Base-by-base conservation (phyloP, 176 grass and related monocot species). In the Ampelocalamus luodianensis region DNA sequence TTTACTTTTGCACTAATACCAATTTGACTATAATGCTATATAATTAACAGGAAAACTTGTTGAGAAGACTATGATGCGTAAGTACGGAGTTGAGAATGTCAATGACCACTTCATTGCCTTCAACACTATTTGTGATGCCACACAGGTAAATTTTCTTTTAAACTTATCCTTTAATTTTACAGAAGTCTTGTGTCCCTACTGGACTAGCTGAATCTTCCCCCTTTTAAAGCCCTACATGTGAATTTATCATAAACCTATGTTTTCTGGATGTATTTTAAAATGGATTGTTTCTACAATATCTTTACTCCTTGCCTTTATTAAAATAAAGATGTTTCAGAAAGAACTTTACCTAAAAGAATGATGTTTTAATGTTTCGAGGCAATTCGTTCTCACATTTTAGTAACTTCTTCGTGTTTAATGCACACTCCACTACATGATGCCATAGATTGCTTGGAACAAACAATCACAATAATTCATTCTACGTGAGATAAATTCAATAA, bases 101-200 rank as follows among this genome's bases (percentile, higher is more conserved):
- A 99, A 91, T 48, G 83, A 96, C 13, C 93, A 99, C 66, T 99
- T 99, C 46, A 72, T 94, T 59, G 91, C 91, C 82, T 94, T 99
- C 78, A 99, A 99, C 80, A 99, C 96, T 39, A 99, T 99, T 44
- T 99, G 96, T 11, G 96, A 99, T 91, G 96, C 96, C n/a, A 99
- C 96, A 64, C 96, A 99, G 91, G 96, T 99, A 82, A 18, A 5
- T 64, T 74, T 90, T 75, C 17, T 61, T 74, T 66, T 63, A 46
- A 77, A 23, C 18, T 46, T 51, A 72, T 78, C 20, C 64, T 43
- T 44, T 11, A 8, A 4, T 58, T 87, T 80, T 86, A 32, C 36
- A 36, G 29, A 86, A 27, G 71, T 54, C n/a, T 82, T 83, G 1
- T 79, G 51, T 43, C 50, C 11, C 18, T 12, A 59, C 2, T 46